Percentiles rank a stretch among this genome's conserved stretches.
Conservation (phyloP, 2,329 filamentous ascomycete genomes). For the Neoscytalidium dimidiatum region DNA sequence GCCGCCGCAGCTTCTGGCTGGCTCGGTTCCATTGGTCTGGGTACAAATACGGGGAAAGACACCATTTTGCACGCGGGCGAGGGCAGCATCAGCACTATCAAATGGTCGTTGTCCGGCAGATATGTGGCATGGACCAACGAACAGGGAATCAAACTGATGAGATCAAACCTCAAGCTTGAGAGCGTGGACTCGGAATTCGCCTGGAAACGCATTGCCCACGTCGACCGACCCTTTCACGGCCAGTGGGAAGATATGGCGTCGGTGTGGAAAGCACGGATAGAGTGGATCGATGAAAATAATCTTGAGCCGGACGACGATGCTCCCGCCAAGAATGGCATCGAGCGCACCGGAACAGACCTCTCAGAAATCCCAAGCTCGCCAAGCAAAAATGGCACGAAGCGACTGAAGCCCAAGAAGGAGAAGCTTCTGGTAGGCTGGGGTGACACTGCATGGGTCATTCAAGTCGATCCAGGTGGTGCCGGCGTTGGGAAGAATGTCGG, state of each 20-base stretch:
- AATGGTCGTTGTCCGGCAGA: slow-evolving; percentile 91
- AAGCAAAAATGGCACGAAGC: slow-evolving; percentile 40
- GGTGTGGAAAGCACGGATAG: slow-evolving; percentile 87
- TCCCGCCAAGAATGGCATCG: slow-evolving; percentile 21
- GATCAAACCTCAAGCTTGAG: slow-evolving; percentile 80
- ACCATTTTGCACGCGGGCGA: slow-evolving; percentile 88
- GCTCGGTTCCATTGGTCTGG: slow-evolving; percentile 85
- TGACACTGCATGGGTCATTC: slow-evolving; percentile 91
- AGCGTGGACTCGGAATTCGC: slow-evolving; percentile 75
- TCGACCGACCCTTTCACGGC: slow-evolving; percentile 81
- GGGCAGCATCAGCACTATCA: slow-evolving; percentile 85
- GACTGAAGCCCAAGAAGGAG: slow-evolving; percentile 54
- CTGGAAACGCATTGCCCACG: slow-evolving; percentile 93
- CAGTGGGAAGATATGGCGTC: slow-evolving; percentile 96
- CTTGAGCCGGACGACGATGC: slow-evolving; percentile 64
- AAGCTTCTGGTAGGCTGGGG: slow-evolving; percentile 94
- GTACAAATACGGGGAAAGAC: slow-evolving; percentile 77
- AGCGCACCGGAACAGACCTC: slow-evolving; percentile 42
- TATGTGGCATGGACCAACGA: slow-evolving; percentile 97
- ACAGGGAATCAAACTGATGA: slow-evolving; percentile 96
- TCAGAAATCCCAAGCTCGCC: slow-evolving; percentile 42
- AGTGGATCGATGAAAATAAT: slow-evolving; percentile 87
- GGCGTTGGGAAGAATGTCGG: slow-evolving; percentile 67
- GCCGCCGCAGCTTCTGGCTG: slow-evolving; percentile 84
- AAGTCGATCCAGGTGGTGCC: slow-evolving; percentile 77